Evolutionary conservation across 257 asterid genomes (phyloP), one percentile per base, ranked within the genome.

Genomic region (Paraleonurus japonicus): DNA sequence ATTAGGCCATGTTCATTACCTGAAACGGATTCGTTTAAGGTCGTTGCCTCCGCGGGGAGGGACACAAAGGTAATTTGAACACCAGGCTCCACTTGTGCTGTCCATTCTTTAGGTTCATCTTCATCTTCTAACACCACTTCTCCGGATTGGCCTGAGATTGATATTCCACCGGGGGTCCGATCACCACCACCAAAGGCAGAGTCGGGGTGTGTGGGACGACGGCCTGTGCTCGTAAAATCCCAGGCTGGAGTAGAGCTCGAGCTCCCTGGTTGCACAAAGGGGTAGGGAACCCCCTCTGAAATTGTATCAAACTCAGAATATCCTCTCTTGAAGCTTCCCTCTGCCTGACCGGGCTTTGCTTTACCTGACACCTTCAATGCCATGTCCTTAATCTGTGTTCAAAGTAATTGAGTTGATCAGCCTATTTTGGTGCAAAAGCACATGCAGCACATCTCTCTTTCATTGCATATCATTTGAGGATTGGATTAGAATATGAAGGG

Each of bases 331-430:
- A 73, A 90, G 24, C 61, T 72, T 65, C 82, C 82, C 45, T 83
- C 83, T 19, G 78, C 79, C 71, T 71, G 80, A 61, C 73, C 74
- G 2, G 95, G 85, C 83, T 87, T 89, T 80, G 96, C 86, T 81
- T 94, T 90, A 48, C 97, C 92, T 2, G 98, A 89, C 5, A 89
- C 96, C 74, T 91, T 94, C 80, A 91, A 77, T n/a, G 92, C 96
- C 79, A 92, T 90, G 75, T 91, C 98, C 87, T 89, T 94, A 53
- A 94, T 90, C 98, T 90, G 87, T 79, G 59, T 10, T 13, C 22
- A 57, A 58, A 61, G 33, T 26, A 30, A 15, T 69, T 62, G 9
- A 55, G 59, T 30, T 33, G 27, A 76, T 69, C 27, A 68, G 64
- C 13, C 22, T 70, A 32, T 28, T n/a, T 58, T n/a, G n/a, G 61